phyloP scores from a whole-genome alignment of 176 grass and related monocot species.

The Dactylis glomerata region DNA sequence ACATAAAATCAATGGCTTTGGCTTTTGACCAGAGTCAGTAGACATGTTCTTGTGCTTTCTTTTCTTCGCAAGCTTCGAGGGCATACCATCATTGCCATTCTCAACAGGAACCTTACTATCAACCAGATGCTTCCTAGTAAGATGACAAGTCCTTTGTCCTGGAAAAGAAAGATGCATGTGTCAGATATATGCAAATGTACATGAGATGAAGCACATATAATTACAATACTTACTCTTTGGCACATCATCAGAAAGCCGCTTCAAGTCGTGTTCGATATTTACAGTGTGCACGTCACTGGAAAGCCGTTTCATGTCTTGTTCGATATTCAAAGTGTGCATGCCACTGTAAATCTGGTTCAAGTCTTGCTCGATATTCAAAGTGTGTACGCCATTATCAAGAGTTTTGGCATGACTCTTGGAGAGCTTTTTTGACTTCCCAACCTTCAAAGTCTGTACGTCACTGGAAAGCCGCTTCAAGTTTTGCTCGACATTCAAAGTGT shows the following conservation, averaged over 20 bases:
- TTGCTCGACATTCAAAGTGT: constrained; percentile 23
- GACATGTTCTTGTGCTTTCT: constrained; percentile 42
- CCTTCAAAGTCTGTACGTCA: constrained; percentile 29
- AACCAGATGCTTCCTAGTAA: constrained; percentile 46
- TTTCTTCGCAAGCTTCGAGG: constrained; percentile 45
- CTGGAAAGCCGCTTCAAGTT: constrained; percentile 32
- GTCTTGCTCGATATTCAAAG: constrained; percentile 31
- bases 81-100: neutral
- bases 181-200: constrained; percentile 17
- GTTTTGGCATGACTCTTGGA: constrained; percentile 14
- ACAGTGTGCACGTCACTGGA: constrained; percentile 32
- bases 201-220: constrained; percentile 5
- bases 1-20: constrained; percentile 46
- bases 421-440: constrained; percentile 7
- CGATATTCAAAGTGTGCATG: constrained; percentile 24
- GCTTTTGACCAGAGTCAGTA: constrained; percentile 35
- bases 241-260: constrained; percentile 37
- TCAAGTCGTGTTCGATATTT: constrained; percentile 38
- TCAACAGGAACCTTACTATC: constrained; percentile 28
- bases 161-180: constrained; percentile 13
- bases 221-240: constrained; percentile 59
- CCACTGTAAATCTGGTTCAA: constrained; percentile 36
- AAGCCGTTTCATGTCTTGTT: constrained; percentile 34
- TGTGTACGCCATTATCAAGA: constrained; percentile 10
- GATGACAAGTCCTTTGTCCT: constrained; percentile 55